Percentiles rank a stretch among this genome's conserved stretches.
phyloP scores from a whole-genome alignment of 2,329 filamentous ascomycete species.

The Sordariomycetes sp. region DNA sequence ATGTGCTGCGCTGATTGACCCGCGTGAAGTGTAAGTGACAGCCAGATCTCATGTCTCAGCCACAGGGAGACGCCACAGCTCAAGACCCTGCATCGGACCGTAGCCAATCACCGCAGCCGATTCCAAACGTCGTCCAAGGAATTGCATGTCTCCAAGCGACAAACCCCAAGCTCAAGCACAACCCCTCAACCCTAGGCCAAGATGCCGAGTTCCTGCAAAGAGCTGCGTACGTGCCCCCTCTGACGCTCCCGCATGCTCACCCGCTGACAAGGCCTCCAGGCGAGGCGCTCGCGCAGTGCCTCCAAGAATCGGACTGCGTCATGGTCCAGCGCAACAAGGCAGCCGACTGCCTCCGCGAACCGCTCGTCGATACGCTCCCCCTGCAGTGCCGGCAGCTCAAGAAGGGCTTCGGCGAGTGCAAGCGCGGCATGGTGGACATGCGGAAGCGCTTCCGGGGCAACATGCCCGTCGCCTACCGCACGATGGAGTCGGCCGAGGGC shows the following conservation, averaged over 20 bases:
- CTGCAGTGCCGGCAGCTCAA: constrained; percentile 86
- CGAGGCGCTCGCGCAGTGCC: constrained; percentile 84
- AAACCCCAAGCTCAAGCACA: neutral
- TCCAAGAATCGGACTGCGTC: constrained; percentile 93
- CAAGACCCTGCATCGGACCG: too few species aligned
- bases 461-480: constrained; percentile 63
- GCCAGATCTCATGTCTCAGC: too few species aligned
- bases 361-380: constrained; percentile 73
- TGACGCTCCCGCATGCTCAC: too few species aligned
- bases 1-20: too few species aligned
- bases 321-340: constrained; percentile 84
- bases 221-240: constrained; percentile 63
- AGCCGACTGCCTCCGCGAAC: constrained; percentile 77
- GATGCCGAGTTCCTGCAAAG: constrained; percentile 96
- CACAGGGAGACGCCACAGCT: too few species aligned
- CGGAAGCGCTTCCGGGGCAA: constrained; percentile 96
- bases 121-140: too few species aligned
- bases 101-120: too few species aligned
- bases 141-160: too few species aligned
- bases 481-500: constrained; percentile 47
- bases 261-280: constrained; percentile 42
- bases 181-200: constrained; percentile 6
- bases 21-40: too few species aligned
- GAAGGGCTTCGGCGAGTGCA: constrained; percentile 89
- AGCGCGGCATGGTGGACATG: constrained; percentile 96